phyloP scores from a whole-genome alignment of 2,329 filamentous ascomycete species.

The Uncinocarpus reesii region DNA sequence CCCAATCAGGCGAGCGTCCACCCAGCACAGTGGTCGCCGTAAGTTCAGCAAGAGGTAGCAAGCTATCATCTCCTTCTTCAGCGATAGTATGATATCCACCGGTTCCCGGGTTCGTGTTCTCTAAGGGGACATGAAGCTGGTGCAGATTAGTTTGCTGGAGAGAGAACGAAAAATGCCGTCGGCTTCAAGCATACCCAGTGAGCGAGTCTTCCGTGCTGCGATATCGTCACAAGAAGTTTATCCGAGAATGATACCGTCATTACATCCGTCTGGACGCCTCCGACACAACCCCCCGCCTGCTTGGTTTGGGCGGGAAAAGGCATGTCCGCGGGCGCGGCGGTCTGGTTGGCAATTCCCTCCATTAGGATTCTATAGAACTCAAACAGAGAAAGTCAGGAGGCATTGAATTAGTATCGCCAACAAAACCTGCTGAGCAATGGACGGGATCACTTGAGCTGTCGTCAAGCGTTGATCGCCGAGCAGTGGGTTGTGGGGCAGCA shows the following conservation, averaged over 20 bases:
- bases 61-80: slow-evolving; percentile 39
- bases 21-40: slow-evolving; percentile 82
- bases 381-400: not conserved
- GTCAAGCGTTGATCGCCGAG: too few relatives aligned
- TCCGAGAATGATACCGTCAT: slow-evolving; percentile 68
- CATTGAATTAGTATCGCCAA: too few relatives aligned
- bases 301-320: slow-evolving; percentile 59
- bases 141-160: slow-evolving; percentile 2
- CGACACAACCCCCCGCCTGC: slow-evolving; percentile 51
- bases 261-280: slow-evolving; percentile 60
- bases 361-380: not conserved
- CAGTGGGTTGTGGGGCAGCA: not conserved
- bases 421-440: not conserved
- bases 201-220: slow-evolving; percentile 71
- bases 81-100: slow-evolving; percentile 32
- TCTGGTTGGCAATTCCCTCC: not conserved
- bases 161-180: not conserved
- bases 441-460: too few relatives aligned
- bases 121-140: slow-evolving; percentile 27
- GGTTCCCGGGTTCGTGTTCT: slow-evolving; percentile 28
- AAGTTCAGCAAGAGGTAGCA: slow-evolving; percentile 69
- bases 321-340: not conserved
- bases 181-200: slow-evolving; percentile 64
- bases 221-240: slow-evolving; percentile 82
- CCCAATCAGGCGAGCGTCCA: slow-evolving; percentile 65